Base-by-base conservation (phyloP, 164 flowering plant species). In the Malania oleifera region DNA sequence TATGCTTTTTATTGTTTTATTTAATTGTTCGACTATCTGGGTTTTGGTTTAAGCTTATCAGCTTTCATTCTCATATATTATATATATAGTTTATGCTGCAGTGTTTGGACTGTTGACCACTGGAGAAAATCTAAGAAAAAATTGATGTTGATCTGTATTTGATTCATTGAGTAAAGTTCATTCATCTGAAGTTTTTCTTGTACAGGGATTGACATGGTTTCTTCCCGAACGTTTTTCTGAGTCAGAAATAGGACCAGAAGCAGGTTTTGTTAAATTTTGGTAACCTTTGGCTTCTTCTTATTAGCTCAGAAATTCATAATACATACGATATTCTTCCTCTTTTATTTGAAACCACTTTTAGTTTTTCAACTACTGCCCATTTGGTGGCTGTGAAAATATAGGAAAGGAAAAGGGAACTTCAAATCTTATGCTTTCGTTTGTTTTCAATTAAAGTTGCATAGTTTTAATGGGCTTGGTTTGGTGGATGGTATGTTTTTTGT, bases 251-350 rank as follows among this genome's bases (percentile, higher is more conserved):
- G 95, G 87, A 72, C 96, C 96, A 65, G 99, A 95, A 95, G 96
- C 97, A 91, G 99, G 99, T 93, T 85, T 80, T 90, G 95, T 87
- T 81, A 80, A 70, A 67, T 63, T 90, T 90, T 83, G 97, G 95
- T 86, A 86, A 86, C 96, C 60, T 66, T 75, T 73, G 63, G 59
- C 72, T 78, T 66, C 86, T 73, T 82, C 70, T 75, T 74, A 25
- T 48, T 50, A 8, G 61, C 56, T 56, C 44, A 52, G 26, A 54
- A 35, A 24, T 10, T 67, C 40, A 19, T 20, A 27, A 26, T 53
- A 27, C 41, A n/a, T 7, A 39, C 31, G 15, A 23, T 39, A 57
- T 57, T 47, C 5, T 39, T 15, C n/a, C 17, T 61, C 25, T n/a
- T 25, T 41, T n/a, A n/a, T n/a, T n/a, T n/a, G n/a, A n/a, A n/a